phyloP scores from a whole-genome alignment of 2,329 filamentous ascomycete genomes.

The Leptographium wingfieldii region DNA sequence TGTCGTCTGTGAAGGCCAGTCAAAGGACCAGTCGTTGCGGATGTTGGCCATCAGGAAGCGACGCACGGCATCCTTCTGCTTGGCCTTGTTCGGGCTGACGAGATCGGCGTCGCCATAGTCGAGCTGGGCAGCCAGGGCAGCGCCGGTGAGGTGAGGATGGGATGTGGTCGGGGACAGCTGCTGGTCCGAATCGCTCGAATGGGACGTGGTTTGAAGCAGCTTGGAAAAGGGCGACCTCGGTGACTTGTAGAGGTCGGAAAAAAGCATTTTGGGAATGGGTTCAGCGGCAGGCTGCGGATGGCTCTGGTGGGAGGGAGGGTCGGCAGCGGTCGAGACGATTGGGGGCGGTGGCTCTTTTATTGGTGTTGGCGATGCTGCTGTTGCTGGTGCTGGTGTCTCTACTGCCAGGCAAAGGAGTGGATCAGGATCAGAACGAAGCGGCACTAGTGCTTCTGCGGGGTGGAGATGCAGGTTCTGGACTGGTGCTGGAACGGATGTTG shows the following conservation, averaged over 20 bases:
- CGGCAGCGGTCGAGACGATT: background rate
- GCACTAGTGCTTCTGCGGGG: background rate
- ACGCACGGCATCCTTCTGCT: conserved; percentile 50
- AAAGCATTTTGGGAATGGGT: conserved; percentile 34
- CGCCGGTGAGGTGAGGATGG: conserved; percentile 12
- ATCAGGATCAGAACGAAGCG: background rate
- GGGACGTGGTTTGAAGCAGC: conserved; percentile 28
- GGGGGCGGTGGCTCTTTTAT: conserved; percentile 2
- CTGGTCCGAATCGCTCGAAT: background rate
- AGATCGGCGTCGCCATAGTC: conserved; percentile 46
- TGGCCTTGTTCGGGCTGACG: conserved; percentile 46
- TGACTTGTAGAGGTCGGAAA: conserved; percentile 46
- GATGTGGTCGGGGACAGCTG: background rate
- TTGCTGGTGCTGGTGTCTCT: background rate
- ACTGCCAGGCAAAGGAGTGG: background rate
- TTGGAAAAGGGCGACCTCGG: conserved; percentile 40
- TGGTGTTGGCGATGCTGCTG: background rate
- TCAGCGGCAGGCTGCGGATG: background rate
- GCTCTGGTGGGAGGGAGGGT: background rate
- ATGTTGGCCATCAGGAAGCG: conserved; percentile 41
- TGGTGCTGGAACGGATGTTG: conserved; percentile 1
- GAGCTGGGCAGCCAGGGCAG: background rate
- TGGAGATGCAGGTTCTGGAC: conserved; percentile 4
- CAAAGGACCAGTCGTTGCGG: conserved; percentile 47
- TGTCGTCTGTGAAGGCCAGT: conserved; percentile 32